Evolutionary conservation across 169 alveolate species (phyloP).

Genomic region (Cryptosporidium meleagridis): DNA sequence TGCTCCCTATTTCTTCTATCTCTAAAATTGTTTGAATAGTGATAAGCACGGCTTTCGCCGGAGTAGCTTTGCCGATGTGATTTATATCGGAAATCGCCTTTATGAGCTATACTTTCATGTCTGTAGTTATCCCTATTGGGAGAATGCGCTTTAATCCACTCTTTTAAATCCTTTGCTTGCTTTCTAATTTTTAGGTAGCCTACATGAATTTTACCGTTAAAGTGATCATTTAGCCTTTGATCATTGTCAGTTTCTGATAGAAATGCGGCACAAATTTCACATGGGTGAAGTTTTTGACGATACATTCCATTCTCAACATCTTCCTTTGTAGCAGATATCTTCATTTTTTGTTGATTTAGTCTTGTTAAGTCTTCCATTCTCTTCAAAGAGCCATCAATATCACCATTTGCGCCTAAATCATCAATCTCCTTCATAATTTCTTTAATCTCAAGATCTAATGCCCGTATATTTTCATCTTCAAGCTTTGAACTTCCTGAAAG

Average conservation of each 20-base stretch:
- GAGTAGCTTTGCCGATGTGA: background rate
- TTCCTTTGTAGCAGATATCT: conserved; percentile 78
- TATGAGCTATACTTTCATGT: background rate
- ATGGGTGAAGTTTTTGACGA: conserved; percentile 83
- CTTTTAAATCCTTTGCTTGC: conserved; percentile 59
- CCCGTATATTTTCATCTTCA: conserved; percentile 54
- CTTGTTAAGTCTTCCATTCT: conserved; percentile 81
- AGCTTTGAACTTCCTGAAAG: conserved; percentile 64
- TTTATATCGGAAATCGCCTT: background rate
- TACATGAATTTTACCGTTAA: conserved; percentile 84
- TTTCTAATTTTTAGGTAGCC: conserved; percentile 85
- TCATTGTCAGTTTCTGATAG: conserved; percentile 83
- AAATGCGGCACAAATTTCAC: conserved; percentile 87
- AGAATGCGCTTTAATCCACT: conserved; percentile 19
- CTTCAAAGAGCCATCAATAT: conserved; percentile 82
- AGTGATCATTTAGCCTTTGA: conserved; percentile 84
- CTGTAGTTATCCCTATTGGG: background rate
- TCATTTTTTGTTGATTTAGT: conserved; percentile 80
- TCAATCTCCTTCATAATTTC: conserved; percentile 69
- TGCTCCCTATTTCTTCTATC: conserved; percentile 3
- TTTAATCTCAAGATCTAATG: conserved; percentile 50
- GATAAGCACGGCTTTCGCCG: conserved; percentile 3
- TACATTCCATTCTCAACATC: conserved; percentile 82
- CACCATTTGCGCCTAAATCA: conserved; percentile 81
- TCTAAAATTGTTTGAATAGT: conserved; percentile 1